These are phyloP conservation scores for Pulicaria dysenterica DNA, from an alignment of 129 eudicot species.

Conservation along the genomic window DNA sequence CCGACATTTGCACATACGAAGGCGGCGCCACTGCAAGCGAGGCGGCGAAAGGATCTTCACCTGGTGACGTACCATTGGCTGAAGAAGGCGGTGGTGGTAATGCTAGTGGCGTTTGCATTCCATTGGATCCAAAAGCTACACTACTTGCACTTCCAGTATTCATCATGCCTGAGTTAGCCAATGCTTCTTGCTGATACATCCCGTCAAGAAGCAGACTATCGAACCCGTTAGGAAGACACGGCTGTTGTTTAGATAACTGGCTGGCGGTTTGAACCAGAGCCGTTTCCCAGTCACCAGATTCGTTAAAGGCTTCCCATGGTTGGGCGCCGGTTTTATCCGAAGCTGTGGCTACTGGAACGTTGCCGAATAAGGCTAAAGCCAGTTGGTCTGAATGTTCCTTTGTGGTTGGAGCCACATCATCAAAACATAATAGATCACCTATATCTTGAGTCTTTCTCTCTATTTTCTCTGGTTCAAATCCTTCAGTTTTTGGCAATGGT, in stretches of 20 bases:
- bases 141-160: slow-evolving; percentile 83
- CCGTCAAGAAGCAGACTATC: slow-evolving; percentile 56
- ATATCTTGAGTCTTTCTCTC: slow-evolving; percentile 40
- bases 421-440: slow-evolving; percentile 58
- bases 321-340: slow-evolving; percentile 20
- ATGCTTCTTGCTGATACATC: slow-evolving; percentile 63
- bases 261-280: slow-evolving; percentile 60
- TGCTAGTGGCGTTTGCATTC: slow-evolving; percentile 56
- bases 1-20: slow-evolving; percentile 74
- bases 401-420: slow-evolving; percentile 46
- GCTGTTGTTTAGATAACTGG: slow-evolving; percentile 61
- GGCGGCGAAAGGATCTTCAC: slow-evolving; percentile 75
- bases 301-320: slow-evolving; percentile 71
- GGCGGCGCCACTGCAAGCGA: slow-evolving; percentile 69
- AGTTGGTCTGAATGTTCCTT: slow-evolving; percentile 47
- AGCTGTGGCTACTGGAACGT: slow-evolving; percentile 30
- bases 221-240: slow-evolving; percentile 54
- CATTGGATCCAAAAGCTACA: slow-evolving; percentile 48
- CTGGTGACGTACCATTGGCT: slow-evolving; percentile 23
- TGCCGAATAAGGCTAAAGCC: slow-evolving; percentile 60
- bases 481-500: slow-evolving; percentile 57
- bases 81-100: slow-evolving; percentile 44
- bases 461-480: slow-evolving; percentile 20
- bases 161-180: slow-evolving; percentile 39
- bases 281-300: slow-evolving; percentile 65